Evolutionary conservation across 495 filamentous ascomycete genomes (phyloP).

Genomic region (Tuber microsphaerosporum): DNA sequence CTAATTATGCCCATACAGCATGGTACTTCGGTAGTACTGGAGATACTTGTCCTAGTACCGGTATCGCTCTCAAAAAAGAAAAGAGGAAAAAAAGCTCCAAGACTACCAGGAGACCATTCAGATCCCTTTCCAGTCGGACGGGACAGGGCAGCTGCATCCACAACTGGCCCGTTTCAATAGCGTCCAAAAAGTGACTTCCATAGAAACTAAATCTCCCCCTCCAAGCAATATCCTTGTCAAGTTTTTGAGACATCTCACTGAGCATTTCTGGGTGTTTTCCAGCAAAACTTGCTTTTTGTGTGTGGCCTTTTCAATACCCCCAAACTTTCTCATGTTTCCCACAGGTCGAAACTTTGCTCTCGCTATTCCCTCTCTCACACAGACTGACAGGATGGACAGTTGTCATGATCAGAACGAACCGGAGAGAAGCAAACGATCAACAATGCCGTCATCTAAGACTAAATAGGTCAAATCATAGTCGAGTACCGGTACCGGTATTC

Average conservation of each 20-base stretch:
- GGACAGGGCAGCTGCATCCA: not conserved
- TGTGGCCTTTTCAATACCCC: not conserved
- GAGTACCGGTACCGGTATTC: not conserved
- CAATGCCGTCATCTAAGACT: constrained; percentile 2
- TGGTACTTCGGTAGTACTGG: too few relatives aligned
- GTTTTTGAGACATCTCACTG: constrained; percentile 11
- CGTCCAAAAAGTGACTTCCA: not conserved
- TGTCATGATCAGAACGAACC: not conserved
- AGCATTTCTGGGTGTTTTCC: constrained; percentile 7
- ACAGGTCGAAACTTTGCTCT: not conserved
- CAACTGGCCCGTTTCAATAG: not conserved
- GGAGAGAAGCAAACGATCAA: not conserved
- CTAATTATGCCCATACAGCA: not conserved
- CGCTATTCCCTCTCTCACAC: not conserved
- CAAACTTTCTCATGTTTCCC: constrained; percentile 1
- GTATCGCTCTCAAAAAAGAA: constrained; percentile 8
- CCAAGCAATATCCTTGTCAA: constrained; percentile 8
- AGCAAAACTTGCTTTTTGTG: not conserved
- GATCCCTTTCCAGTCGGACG: constrained; percentile 1
- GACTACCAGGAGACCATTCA: constrained; percentile 13
- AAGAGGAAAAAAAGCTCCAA: constrained; percentile 10
- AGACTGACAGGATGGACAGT: not conserved
- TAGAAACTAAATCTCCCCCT: constrained; percentile 9
- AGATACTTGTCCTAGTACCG: not conserved
- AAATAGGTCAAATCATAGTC: not conserved